These are phyloP conservation scores for Sarocladiaceae sp. DNA, from an alignment of 2,329 filamentous ascomycete genomes.

Conservation along the genomic window DNA sequence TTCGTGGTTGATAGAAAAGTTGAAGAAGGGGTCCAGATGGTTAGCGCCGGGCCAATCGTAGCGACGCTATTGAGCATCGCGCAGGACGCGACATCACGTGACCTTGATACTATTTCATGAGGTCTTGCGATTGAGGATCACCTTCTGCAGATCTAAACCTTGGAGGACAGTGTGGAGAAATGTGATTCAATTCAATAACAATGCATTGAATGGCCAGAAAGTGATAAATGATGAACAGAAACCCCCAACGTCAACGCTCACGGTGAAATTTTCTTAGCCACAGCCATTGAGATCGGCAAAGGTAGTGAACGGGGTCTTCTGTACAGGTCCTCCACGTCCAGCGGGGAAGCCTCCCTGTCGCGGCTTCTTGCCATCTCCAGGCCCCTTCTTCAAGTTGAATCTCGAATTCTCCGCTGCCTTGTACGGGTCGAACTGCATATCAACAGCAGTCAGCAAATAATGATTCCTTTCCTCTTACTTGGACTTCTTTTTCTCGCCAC, in stretches of 20 bases:
- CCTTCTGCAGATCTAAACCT: no score
- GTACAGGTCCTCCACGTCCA: slow-evolving; percentile 18
- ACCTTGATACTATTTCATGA: slow-evolving; percentile 11
- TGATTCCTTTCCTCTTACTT: neutral
- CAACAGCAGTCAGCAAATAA: slow-evolving; percentile 18
- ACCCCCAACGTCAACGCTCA: neutral
- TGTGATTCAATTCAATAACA: neutral
- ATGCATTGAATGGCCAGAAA: neutral
- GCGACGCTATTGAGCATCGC: slow-evolving; percentile 3
- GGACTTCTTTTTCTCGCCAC: slow-evolving; percentile 22
- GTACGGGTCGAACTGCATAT: slow-evolving; percentile 54
- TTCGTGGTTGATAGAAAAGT: slow-evolving; percentile 8
- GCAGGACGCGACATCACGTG: slow-evolving; percentile 24
- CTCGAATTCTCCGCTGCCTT: slow-evolving; percentile 54
- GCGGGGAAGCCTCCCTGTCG: slow-evolving; percentile 14
- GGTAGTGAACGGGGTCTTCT: slow-evolving; percentile 33
- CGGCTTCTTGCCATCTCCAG: slow-evolving; percentile 22
- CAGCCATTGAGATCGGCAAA: slow-evolving; percentile 5
- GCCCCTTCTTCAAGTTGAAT: slow-evolving; percentile 48
- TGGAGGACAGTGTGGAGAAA: no score
- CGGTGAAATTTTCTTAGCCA: neutral
- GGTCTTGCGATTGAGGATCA: no score
- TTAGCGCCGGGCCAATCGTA: slow-evolving; percentile 3
- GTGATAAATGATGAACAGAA: neutral
- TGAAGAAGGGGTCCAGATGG: neutral